Evolutionary conservation across 139 green algal species (phyloP).

Genomic region (Chlorokybus atmophyticus): DNA sequence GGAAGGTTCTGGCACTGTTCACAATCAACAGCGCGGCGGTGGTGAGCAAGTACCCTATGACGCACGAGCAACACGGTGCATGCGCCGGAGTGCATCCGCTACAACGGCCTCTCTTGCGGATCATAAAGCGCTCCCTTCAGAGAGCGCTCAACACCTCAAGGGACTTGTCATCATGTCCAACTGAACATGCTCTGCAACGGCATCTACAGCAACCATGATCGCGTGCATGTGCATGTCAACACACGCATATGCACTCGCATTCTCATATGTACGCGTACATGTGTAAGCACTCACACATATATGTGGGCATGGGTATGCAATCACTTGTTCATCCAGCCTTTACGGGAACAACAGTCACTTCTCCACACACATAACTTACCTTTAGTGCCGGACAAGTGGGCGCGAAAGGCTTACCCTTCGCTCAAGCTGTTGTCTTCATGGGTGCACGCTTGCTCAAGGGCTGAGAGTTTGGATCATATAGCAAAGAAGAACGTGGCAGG

Average conservation of each 20-base stretch:
- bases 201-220: slow-evolving; percentile 74
- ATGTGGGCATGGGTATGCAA: too few relatives aligned
- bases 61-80: slow-evolving; percentile 75
- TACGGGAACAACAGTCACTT: too few relatives aligned
- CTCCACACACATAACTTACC: too few relatives aligned
- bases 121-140: slow-evolving; percentile 42
- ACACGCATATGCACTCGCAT: too few relatives aligned
- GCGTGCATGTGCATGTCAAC: too few relatives aligned
- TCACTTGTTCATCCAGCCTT: too few relatives aligned
- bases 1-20: slow-evolving; percentile 33
- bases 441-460: slow-evolving; percentile 56
- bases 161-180: slow-evolving; percentile 54
- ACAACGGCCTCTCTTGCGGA: slow-evolving; percentile 52
- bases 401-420: slow-evolving; percentile 59
- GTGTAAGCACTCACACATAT: too few relatives aligned
- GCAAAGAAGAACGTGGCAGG: too few relatives aligned
- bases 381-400: slow-evolving; percentile 67
- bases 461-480: too few relatives aligned
- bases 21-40: slow-evolving; percentile 59
- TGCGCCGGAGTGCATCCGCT: slow-evolving; percentile 44
- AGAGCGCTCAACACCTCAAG: slow-evolving; percentile 52
- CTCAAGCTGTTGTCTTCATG: slow-evolving; percentile 68
- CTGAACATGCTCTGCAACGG: slow-evolving; percentile 52
- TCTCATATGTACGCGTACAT: too few relatives aligned
- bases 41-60: slow-evolving; percentile 46